Percentiles rank a stretch among this genome's conserved stretches.
Evolutionary conservation across 169 alveolate species (phyloP).

Genomic region (Perkinsus marinus): DNA sequence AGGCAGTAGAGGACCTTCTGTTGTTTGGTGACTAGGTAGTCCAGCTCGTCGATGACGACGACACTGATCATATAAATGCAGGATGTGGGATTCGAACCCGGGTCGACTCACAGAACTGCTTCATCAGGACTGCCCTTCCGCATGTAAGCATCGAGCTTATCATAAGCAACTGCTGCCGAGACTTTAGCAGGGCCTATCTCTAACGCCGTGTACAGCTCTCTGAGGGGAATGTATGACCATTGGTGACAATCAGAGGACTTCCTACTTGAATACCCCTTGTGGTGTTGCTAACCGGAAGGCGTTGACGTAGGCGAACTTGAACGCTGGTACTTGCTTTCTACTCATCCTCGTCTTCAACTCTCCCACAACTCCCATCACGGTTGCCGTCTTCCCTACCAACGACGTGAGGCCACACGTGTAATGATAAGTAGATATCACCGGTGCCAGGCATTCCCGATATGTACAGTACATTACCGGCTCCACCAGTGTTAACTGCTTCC

Average conservation of each 20-base stretch:
- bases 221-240: background rate
- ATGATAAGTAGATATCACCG: background rate
- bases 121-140: background rate
- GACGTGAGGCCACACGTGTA: background rate
- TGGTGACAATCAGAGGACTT: background rate
- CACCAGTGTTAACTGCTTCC: background rate
- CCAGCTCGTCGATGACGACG: conserved; percentile 49
- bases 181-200: background rate
- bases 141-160: background rate
- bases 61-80: background rate
- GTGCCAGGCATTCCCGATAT: background rate
- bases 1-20: conserved; percentile 59
- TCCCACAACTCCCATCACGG: background rate
- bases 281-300: background rate
- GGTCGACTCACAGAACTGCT: background rate
- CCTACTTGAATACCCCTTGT: background rate
- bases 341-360: background rate
- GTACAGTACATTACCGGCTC: background rate
- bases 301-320: background rate
- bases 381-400: background rate
- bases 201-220: background rate
- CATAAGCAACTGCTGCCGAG: background rate
- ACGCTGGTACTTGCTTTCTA: background rate
- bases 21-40: conserved; percentile 41
- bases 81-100: background rate